Percentiles rank a stretch among this genome's conserved stretches.
phyloP scores from a whole-genome alignment of 2,329 filamentous ascomycete genomes.

The Apiospora rasikravindrae region DNA sequence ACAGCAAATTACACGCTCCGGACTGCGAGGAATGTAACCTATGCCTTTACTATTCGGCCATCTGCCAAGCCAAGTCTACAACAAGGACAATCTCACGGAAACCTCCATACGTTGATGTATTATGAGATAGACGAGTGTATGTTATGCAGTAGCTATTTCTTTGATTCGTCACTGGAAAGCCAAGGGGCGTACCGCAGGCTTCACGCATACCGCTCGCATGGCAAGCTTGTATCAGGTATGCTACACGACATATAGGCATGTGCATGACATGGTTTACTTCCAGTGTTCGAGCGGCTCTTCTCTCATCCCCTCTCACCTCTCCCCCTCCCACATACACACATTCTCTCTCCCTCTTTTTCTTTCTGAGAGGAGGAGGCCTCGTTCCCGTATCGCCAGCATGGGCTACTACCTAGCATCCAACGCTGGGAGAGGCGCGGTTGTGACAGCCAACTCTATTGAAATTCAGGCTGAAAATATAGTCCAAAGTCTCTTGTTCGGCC shows the following conservation, averaged over 20 bases:
- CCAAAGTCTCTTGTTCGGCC: background rate
- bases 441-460: background rate
- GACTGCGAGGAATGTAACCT: too few species aligned
- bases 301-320: background rate
- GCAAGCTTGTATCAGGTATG: background rate
- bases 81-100: background rate
- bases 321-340: background rate
- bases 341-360: background rate
- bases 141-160: background rate
- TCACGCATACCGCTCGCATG: background rate
- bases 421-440: background rate
- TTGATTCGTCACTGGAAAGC: background rate
- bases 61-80: background rate
- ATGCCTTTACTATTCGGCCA: background rate
- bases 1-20: background rate
- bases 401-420: background rate
- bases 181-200: background rate
- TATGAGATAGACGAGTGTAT: background rate
- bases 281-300: background rate
- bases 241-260: background rate
- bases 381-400: background rate
- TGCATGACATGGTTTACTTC: background rate
- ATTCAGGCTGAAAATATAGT: constrained; percentile 11
- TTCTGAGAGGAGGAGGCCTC: background rate
- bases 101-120: background rate